These are phyloP conservation scores for Alternaria sp. DNA, from an alignment of 2,329 filamentous ascomycete genomes.

Conservation along the genomic window DNA sequence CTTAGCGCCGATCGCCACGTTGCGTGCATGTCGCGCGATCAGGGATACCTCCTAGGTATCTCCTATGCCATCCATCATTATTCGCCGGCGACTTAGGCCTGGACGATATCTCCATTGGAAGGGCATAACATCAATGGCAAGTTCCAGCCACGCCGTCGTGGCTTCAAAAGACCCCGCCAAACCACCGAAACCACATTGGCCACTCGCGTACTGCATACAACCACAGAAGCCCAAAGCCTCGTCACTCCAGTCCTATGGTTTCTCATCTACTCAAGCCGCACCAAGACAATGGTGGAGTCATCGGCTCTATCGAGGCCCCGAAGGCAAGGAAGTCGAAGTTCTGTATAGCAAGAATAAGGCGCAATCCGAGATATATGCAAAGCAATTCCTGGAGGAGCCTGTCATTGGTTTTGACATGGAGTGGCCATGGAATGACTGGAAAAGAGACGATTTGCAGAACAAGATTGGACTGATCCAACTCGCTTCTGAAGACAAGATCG, in stretches of 20 bases:
- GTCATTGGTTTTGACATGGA: constrained; percentile 90
- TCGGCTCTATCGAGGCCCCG: constrained; percentile 66
- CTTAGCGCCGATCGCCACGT: background rate
- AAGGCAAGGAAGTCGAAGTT: constrained; percentile 65
- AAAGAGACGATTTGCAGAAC: constrained; percentile 60
- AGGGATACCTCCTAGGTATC: background rate
- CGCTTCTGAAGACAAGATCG: constrained; percentile 76
- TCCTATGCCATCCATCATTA: background rate
- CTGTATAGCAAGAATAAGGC: constrained; percentile 77
- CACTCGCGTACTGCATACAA: constrained; percentile 26
- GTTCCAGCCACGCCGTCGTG: background rate
- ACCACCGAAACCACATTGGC: constrained; percentile 19
- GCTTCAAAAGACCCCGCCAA: background rate
- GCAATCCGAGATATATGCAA: constrained; percentile 69
- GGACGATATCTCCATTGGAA: background rate
- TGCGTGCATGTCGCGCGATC: background rate
- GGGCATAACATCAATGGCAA: background rate
- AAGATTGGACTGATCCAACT: constrained; percentile 86
- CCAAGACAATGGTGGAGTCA: constrained; percentile 67
- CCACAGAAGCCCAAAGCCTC: constrained; percentile 13
- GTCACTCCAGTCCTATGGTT: constrained; percentile 8
- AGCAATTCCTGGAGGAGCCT: constrained; percentile 71
- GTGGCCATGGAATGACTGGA: constrained; percentile 67
- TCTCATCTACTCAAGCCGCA: constrained; percentile 1
- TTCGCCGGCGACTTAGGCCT: background rate